Conservation (phyloP, 768 basidiomycete genomes). For the Cubamyces lactineus region DNA sequence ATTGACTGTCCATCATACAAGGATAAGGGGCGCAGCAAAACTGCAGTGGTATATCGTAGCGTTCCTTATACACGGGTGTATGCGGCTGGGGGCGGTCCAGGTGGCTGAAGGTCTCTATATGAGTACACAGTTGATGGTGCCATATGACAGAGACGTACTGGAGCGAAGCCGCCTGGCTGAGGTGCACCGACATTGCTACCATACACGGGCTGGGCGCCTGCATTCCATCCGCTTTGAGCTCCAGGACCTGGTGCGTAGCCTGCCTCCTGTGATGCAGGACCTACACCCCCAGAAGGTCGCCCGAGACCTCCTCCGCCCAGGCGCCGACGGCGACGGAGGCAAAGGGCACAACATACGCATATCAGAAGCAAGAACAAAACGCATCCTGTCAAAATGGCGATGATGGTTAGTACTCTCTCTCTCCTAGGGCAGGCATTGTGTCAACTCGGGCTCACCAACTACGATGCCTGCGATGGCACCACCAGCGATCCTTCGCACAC, state of each 20-base stretch:
- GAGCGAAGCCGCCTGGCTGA: slow-evolving; percentile 13
- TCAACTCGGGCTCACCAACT: slow-evolving; percentile 15
- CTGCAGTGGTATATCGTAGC: too few species aligned
- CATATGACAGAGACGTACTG: too few species aligned
- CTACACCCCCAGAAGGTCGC: background rate
- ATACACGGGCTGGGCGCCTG: background rate
- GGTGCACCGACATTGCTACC: slow-evolving; percentile 3
- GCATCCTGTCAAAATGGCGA: too few species aligned
- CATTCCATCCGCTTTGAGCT: slow-evolving; percentile 9
- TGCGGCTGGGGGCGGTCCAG: slow-evolving; percentile 3
- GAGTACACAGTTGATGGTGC: too few species aligned
- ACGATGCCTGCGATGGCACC: slow-evolving; percentile 28
- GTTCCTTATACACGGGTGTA: slow-evolving; percentile 2
- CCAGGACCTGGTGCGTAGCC: slow-evolving; percentile 2
- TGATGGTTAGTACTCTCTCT: too few species aligned
- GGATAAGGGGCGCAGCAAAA: too few species aligned
- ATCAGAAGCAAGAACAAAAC: slow-evolving; percentile 5
- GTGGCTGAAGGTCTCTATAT: too few species aligned
- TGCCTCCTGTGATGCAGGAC: slow-evolving; percentile 6
- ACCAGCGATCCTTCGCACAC: slow-evolving; percentile 12
- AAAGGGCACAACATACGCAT: slow-evolving; percentile 9
- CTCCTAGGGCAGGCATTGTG: too few species aligned
- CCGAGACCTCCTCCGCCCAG: background rate
- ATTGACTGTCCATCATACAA: too few species aligned
- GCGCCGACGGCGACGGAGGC: slow-evolving; percentile 16